Conservation (phyloP, 352 stramenopile genomes). For the Globisporangium iwayamae region DNA sequence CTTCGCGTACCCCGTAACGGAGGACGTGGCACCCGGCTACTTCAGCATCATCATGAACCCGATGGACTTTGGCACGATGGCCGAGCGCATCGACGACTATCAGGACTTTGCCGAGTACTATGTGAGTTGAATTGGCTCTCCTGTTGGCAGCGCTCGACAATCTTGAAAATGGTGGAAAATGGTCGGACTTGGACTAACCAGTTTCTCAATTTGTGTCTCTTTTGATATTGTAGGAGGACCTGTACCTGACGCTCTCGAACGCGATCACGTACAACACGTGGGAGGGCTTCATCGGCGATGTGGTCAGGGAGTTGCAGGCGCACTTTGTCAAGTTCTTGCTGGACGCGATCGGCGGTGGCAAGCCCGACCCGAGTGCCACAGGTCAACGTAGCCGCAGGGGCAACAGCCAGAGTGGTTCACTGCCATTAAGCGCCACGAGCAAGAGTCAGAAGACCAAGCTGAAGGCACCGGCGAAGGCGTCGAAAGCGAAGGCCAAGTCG, state of each 20-base stretch:
- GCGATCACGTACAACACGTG: conserved; percentile 79
- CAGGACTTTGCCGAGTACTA: conserved; percentile 72
- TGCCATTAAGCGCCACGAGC: background rate
- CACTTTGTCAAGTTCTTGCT: conserved; percentile 75
- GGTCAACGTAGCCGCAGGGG: conserved; percentile 5
- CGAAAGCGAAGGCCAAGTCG: background rate
- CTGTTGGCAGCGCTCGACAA: background rate
- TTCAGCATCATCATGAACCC: conserved; percentile 83
- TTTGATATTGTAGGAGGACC: conserved; percentile 41
- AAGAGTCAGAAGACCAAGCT: conserved; percentile 24
- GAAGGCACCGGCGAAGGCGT: conserved; percentile 15
- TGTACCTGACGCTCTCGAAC: conserved; percentile 76
- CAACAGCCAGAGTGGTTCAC: conserved; percentile 6
- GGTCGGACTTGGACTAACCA: conserved; percentile 3
- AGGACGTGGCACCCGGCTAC: conserved; percentile 92
- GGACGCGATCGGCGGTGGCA: conserved; percentile 42
- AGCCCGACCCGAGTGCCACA: conserved; percentile 16
- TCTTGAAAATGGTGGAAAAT: background rate
- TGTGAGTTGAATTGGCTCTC: conserved; percentile 27
- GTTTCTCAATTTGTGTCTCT: conserved; percentile 5
- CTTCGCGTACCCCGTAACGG: conserved; percentile 88
- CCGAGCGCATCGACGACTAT: conserved; percentile 75
- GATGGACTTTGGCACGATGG: conserved; percentile 95
- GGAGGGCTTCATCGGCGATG: conserved; percentile 48
- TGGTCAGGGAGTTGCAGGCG: conserved; percentile 65